Base-by-base conservation (phyloP, 345 rosid genomes). In the Linum lewisii region DNA sequence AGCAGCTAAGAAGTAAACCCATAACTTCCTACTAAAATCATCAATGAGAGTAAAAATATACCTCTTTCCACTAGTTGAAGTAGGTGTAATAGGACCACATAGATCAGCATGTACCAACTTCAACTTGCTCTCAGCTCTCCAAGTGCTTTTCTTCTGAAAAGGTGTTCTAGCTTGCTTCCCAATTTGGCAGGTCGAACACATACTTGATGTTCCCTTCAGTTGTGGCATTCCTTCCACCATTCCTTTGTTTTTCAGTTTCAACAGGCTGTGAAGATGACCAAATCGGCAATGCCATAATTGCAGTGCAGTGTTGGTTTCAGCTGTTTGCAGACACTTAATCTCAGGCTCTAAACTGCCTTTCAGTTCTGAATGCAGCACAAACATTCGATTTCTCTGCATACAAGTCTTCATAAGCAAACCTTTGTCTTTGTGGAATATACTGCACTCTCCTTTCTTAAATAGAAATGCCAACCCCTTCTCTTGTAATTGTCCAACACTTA, bases 401-500 rank as follows among this genome's bases (percentile, higher is more conserved):
- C 25, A 9, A 2, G 50, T 5, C 20, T 1, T 23, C 14, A 7
- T 9, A 1, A 38, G 19, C 20, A 38, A 60, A 11, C 63, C 5
- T 54, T 52, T 18, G 20, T 24, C 0, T 15, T 19, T 20, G 24
- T 60, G 54, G 14, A 38, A 44, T 15, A 47, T 22, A 10, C 16
- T 20, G 34, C 54, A 44, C 0, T 15, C 8, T 10, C 47, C 22
- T 4, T 60, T 19, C 8, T 60, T 25, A 7, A 59, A 38, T 14
- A 60, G 54, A 2, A 60, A 20, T 0, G 16, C 38, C 13, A 60
- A 0, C 3, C 54, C 36, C 19, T 23, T 60, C 6, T 60, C 63
- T 24, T 60, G 22, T 11, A 60, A 36, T 18, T 60, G 63, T 11
- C 63, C 15, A 22, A 60, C n/a, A 42, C 32, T 60, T 23, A 60